Evolutionary conservation across 2,329 filamentous ascomycete species (phyloP).

Genomic region (Aspergillus ochraceoroseus): DNA sequence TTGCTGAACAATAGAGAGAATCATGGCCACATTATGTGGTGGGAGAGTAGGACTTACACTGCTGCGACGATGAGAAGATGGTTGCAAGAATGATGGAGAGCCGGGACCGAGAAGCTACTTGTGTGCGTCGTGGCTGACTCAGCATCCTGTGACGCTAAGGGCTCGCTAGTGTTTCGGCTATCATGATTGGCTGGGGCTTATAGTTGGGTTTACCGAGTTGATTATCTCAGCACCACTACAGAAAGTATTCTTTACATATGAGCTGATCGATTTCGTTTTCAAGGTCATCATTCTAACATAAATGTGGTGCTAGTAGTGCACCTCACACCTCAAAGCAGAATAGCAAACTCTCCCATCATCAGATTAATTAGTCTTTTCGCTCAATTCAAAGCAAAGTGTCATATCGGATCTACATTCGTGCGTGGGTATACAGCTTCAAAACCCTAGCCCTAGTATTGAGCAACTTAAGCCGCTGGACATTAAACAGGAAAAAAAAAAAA

Average conservation of each 20-base stretch:
- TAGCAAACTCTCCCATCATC: no score
- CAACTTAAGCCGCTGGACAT: not conserved
- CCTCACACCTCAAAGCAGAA: not conserved
- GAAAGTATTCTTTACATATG: no score
- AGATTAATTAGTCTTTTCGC: not conserved
- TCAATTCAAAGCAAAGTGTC: not conserved
- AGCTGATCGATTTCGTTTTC: not conserved
- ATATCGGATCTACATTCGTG: constrained; percentile 4
- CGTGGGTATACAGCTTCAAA: constrained; percentile 8
- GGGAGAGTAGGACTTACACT: constrained; percentile 33
- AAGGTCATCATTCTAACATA: constrained; percentile 4
- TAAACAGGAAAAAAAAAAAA: not conserved
- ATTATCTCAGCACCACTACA: no score
- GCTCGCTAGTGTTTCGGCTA: constrained; percentile 24
- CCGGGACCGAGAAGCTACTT: constrained; percentile 35
- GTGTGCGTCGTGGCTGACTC: constrained; percentile 42
- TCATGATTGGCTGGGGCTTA: constrained; percentile 18
- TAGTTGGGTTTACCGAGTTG: constrained; percentile 21
- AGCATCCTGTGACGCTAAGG: constrained; percentile 30
- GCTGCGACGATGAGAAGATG: constrained; percentile 46
- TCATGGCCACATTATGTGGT: constrained; percentile 3
- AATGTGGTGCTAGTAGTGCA: constrained; percentile 1
- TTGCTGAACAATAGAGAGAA: constrained; percentile 9
- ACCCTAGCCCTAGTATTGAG: constrained; percentile 14
- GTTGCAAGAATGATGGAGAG: constrained; percentile 39